Percentiles rank a stretch among this genome's conserved stretches.
Conservation (phyloP, 495 filamentous ascomycete species). For the Penicillium samsonianum region DNA sequence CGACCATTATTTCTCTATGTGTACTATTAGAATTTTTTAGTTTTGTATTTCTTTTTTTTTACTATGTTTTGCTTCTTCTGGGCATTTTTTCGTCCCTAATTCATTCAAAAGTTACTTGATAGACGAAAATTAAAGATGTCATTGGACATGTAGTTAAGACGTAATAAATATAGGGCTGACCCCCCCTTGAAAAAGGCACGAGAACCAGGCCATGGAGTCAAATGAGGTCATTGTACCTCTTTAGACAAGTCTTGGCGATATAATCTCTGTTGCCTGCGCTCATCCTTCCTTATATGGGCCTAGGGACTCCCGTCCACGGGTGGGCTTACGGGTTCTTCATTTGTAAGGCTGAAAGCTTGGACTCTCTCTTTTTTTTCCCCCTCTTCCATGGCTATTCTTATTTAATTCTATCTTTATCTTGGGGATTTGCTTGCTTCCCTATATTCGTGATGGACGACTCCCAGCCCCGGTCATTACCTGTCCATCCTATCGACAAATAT, state of each 20-base stretch:
- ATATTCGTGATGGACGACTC: constrained; percentile 19
- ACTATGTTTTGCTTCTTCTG: too few species aligned
- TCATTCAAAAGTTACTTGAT: neutral
- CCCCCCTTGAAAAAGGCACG: neutral
- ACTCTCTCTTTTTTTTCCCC: neutral
- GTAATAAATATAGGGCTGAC: too few species aligned
- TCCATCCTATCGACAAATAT: constrained; percentile 37
- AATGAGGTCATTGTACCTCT: constrained; percentile 1
- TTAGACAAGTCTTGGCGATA: neutral
- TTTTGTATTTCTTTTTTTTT: too few species aligned
- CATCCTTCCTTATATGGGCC: neutral
- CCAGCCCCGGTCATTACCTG: constrained; percentile 23
- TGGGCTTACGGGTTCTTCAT: too few species aligned
- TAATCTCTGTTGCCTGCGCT: constrained; percentile 1
- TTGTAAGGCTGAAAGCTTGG: constrained; percentile 16
- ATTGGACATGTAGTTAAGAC: too few species aligned
- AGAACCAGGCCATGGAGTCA: neutral
- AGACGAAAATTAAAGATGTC: too few species aligned
- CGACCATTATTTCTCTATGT: neutral
- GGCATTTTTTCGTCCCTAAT: neutral
- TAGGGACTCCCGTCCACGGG: too few species aligned
- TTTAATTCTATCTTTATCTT: neutral
- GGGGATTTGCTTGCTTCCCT: neutral
- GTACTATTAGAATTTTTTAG: neutral
- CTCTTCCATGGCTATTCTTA: neutral